Percentiles rank a stretch among this genome's conserved stretches.
Conservation (phyloP, 441 rosid species). For the Bocquillonia castaneifolia region DNA sequence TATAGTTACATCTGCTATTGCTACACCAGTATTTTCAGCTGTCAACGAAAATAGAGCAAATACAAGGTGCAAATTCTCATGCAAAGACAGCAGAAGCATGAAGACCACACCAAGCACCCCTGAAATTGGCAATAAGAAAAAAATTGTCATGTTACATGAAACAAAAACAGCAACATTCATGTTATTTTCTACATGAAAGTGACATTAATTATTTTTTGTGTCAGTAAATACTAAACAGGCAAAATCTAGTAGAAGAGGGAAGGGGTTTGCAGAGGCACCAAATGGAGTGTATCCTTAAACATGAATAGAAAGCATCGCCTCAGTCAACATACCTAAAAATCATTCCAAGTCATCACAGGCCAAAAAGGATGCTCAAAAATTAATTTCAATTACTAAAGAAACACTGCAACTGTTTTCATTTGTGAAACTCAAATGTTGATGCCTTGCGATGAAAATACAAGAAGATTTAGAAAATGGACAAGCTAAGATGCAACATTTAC, state of each 20-base stretch:
- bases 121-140: constrained; percentile 29
- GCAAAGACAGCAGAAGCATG: constrained; percentile 65
- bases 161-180: neutral
- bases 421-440: neutral
- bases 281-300: neutral
- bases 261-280: neutral
- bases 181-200: neutral
- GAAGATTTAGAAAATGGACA: neutral
- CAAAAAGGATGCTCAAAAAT: neutral
- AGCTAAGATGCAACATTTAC: constrained; percentile 5
- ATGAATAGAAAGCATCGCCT: neutral
- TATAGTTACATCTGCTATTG: constrained; percentile 91
- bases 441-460: neutral
- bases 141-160: neutral
- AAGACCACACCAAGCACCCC: constrained; percentile 69
- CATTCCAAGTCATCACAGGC: too few relatives aligned
- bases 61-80: constrained; percentile 57
- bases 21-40: constrained; percentile 66
- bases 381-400: neutral
- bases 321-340: too few relatives aligned
- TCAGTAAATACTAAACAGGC: neutral
- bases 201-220: neutral
- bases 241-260: neutral
- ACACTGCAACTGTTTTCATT: neutral
- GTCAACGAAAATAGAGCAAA: constrained; percentile 65